Percentiles rank a stretch among this genome's conserved stretches.
Evolutionary conservation across 73 alveolate genomes (phyloP).

Genomic region (Tetrahymena malaccensis): DNA sequence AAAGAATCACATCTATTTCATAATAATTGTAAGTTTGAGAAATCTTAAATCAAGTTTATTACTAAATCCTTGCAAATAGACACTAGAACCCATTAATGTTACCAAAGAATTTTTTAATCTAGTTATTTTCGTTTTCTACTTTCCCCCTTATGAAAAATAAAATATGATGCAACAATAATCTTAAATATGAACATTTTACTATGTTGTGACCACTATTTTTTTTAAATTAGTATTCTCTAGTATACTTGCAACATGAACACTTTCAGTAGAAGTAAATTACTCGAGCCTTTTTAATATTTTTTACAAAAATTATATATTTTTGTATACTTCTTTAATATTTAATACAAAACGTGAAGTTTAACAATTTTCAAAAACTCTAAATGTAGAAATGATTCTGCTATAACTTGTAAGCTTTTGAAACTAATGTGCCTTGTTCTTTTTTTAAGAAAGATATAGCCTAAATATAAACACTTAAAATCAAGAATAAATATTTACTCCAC

Average conservation of each 20-base stretch:
- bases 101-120: neutral
- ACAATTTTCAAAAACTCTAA: neutral
- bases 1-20: neutral
- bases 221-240: neutral
- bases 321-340: too few species aligned
- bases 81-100: neutral
- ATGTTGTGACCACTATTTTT: neutral
- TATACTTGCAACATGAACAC: neutral
- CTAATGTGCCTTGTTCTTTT: neutral
- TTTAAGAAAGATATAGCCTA: neutral
- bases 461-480: too few species aligned
- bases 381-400: neutral
- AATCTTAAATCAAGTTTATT: neutral
- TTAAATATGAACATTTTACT: neutral
- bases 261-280: neutral
- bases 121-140: neutral
- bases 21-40: neutral
- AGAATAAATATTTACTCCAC: neutral
- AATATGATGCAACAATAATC: neutral
- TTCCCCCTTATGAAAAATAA: neutral
- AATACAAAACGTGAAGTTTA: neutral
- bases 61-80: neutral
- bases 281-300: neutral
- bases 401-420: neutral
- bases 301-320: too few species aligned